Evolutionary conservation across 1,139 yeast genomes (phyloP).

Genomic region (Lodderomyces pseudojiufengensis): DNA sequence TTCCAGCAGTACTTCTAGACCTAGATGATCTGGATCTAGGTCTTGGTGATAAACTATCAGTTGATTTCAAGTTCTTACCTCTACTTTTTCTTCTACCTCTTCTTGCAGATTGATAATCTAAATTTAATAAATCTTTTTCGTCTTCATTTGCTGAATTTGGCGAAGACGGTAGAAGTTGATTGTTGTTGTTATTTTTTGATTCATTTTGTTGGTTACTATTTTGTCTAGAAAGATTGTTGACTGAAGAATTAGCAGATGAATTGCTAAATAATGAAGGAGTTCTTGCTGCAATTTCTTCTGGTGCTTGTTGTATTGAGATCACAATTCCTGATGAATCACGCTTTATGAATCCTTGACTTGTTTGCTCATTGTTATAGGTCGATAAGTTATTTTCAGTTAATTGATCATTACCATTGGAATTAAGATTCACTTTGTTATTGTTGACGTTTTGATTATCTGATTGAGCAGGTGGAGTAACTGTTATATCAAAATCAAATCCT

Average conservation of each 20-base stretch:
- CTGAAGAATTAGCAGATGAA: slow-evolving; percentile 34
- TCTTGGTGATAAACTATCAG: slow-evolving; percentile 16
- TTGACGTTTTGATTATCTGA: slow-evolving; percentile 1
- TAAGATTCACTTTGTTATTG: slow-evolving; percentile 6
- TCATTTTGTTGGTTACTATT: slow-evolving; percentile 3
- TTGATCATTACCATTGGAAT: slow-evolving; percentile 11
- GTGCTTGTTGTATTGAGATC: slow-evolving; percentile 31
- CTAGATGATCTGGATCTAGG: slow-evolving; percentile 15
- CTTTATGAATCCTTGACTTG: slow-evolving; percentile 4
- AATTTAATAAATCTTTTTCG: slow-evolving; percentile 23
- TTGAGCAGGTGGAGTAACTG: slow-evolving; percentile 15
- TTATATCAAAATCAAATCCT: slow-evolving; percentile 13
- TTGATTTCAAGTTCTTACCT: slow-evolving; percentile 24
- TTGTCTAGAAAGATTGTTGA: slow-evolving; percentile 19
- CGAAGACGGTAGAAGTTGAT: slow-evolving; percentile 16
- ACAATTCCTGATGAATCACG: slow-evolving; percentile 18
- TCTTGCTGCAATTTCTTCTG: slow-evolving; percentile 28
- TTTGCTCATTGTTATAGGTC: slow-evolving; percentile 15
- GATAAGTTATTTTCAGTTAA: slow-evolving; percentile 30
- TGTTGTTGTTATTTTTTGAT: slow-evolving; percentile 11
- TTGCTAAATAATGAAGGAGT: slow-evolving; percentile 47
- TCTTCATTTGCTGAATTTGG: slow-evolving; percentile 8
- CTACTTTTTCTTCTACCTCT: slow-evolving; percentile 28
- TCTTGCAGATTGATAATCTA: slow-evolving; percentile 30
- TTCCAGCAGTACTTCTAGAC: slow-evolving; percentile 1